Base-by-base conservation (phyloP, 345 rosid species). In the Gossypioides kirkii region DNA sequence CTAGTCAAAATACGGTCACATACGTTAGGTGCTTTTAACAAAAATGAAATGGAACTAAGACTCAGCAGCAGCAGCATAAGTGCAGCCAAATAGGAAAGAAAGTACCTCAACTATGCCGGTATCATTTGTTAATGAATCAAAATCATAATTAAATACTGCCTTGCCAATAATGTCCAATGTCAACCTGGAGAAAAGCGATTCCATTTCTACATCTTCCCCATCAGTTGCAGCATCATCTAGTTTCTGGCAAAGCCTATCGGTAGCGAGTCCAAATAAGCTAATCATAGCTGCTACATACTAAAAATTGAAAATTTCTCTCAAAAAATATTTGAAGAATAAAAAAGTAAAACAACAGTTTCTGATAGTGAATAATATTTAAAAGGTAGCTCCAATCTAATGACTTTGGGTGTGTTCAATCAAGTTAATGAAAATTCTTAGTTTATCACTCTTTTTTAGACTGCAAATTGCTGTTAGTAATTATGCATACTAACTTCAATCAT, bases 211-310 rank as follows among this genome's bases (percentile, higher is more conserved):
- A 74, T 85, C 86, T 83, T 94, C 98, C 46, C 92, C 90, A 59
- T 82, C 82, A 55, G 88, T 79, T 78, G 96, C 94, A 78, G 98
- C 98, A 28, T 72, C 77, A 80, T 87, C 89, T 20, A 94, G 88
- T 83, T 92, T 94, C 76, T 80, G 73, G 77, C 97, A 90, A 72
- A 94, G 98, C 86, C 97, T 88, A 74, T 90, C 84, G 18, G 98
- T 84, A 74, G 95, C 94, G 85, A 87, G 77, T 73, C 92, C 95
- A 68, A 94, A 94, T 74, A 94, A 82, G 81, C 82, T 77, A 73
- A 94, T 87, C 98, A 94, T 94, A 66, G 98, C 94, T 45, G 92
- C 87, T 70, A 94, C 98, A 80, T 90, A 94, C 98, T 94, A 78
- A 69, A 79, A 56, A 59, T 38, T 45, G 77, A 46, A 62, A 28